These are phyloP conservation scores for Ciborinia camelliae DNA, from an alignment of 2,329 filamentous ascomycete genomes.

Conservation along the genomic window DNA sequence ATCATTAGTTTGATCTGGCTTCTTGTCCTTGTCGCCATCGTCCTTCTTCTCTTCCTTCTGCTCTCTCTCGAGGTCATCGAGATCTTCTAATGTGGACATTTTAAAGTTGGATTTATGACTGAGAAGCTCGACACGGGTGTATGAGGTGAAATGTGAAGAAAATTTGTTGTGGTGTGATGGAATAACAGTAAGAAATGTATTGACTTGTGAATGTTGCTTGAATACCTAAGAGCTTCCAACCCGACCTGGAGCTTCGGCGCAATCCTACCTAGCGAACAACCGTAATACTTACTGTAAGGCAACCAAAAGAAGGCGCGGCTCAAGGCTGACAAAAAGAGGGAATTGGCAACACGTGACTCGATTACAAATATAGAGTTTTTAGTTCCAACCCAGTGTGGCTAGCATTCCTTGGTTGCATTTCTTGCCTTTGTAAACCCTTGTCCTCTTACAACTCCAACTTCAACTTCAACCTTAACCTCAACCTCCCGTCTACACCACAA, in stretches of 20 bases:
- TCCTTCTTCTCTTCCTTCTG: conserved; percentile 62
- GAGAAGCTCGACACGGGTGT: neutral
- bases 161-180: conserved; percentile 9
- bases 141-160: neutral
- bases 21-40: conserved; percentile 53
- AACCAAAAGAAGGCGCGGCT: conserved; percentile 21
- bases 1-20: conserved; percentile 49
- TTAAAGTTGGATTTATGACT: conserved; percentile 30
- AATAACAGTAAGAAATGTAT: conserved; percentile 9
- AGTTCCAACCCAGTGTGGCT: neutral
- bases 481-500: too few relatives aligned
- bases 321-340: conserved; percentile 7
- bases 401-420: conserved; percentile 20
- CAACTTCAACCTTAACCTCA: conserved; percentile 14
- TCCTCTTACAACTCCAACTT: conserved; percentile 25
- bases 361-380: neutral
- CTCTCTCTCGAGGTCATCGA: conserved; percentile 70
- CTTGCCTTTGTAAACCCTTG: conserved; percentile 16
- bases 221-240: conserved; percentile 27
- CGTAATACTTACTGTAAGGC: conserved; percentile 10
- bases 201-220: conserved; percentile 19
- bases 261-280: conserved; percentile 18
- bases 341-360: neutral
- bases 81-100: conserved; percentile 76
- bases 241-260: conserved; percentile 26